Evolutionary conservation across 768 basidiomycete genomes (phyloP), one percentile per base, ranked within the genome.

Genomic region (Boletellus ananiceps): DNA sequence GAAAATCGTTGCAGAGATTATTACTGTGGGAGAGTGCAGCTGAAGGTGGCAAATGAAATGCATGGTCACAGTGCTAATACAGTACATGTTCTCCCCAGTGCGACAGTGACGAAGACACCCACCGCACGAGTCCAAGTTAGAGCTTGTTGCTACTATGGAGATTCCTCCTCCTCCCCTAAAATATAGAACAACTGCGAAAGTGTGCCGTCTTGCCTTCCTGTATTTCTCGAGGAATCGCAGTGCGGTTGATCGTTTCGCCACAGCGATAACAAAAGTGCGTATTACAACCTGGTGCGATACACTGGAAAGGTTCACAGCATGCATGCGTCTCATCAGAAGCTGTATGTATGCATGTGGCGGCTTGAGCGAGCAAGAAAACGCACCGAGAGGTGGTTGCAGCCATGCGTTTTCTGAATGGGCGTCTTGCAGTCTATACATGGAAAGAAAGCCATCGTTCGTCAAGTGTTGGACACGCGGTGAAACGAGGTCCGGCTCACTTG

Each of bases 331-430:
- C 29, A 40, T 45, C 34, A 35, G 8, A 9, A 31, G 37, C 46
- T 34, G 33, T 11, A 14, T 16, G 23, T 5, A 25, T 25, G 23
- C 23, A 25, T 3, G 6, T 16, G 12, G 18, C 23, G 12, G 31
- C 19, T 31, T 15, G 4, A 8, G 16, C 37, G 32, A 36, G 25
- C 23, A 11, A 19, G 21, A 33, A 33, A 21, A 66, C 79, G 58
- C 35, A 80, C 81, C 40, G 76, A 77, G 69, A 83, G 79, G 59
- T 83, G 80, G 54, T 82, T 75, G 55, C 81, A 83, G 0, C 81
- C 81, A 2, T 62, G 64, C 0, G 57, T 52, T 51, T 80, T 83
- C 56, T 79, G 75, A 23, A 79, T 73, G 0, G 79, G 74, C 2
- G 78, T 77, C 49, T 69, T 66, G 51, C 77, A 77, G 5, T 72